These are phyloP conservation scores for Amphibolis antarctica DNA, from an alignment of 106 monocot species.

Conservation along the genomic window DNA sequence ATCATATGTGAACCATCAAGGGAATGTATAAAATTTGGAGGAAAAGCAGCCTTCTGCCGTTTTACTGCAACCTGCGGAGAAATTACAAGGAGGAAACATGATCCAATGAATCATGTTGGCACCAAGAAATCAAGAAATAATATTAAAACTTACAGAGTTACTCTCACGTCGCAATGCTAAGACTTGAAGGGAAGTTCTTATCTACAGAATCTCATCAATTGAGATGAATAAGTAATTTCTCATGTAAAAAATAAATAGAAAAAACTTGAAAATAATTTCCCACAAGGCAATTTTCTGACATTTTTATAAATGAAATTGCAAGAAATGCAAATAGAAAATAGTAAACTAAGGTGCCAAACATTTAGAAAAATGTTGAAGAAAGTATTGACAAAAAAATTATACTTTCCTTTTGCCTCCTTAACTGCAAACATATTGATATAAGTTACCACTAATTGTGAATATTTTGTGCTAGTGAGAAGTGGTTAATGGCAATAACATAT, in stretches of 20 bases:
- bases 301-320: background rate
- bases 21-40: slow-evolving; percentile 94
- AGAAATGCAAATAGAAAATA: too few species aligned
- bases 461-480: background rate
- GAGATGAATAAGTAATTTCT: background rate
- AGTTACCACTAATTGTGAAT: background rate
- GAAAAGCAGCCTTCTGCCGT: slow-evolving; percentile 83
- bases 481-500: too few species aligned
- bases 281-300: background rate
- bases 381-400: too few species aligned
- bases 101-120: background rate
- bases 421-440: background rate
- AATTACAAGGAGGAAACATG: background rate
- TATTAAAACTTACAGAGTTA: slow-evolving; percentile 22
- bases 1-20: slow-evolving; percentile 99
- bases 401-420: background rate
- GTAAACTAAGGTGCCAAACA: too few species aligned
- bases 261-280: background rate
- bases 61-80: slow-evolving; percentile 50
- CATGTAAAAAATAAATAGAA: background rate
- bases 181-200: slow-evolving; percentile 69
- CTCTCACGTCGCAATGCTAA: slow-evolving; percentile 56
- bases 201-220: slow-evolving; percentile 24
- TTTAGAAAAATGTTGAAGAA: too few species aligned
- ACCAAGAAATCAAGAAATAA: background rate